Percentiles rank a stretch among this genome's conserved stretches.
phyloP scores from a whole-genome alignment of 164 flowering plant species.

The Amborella trichopoda region DNA sequence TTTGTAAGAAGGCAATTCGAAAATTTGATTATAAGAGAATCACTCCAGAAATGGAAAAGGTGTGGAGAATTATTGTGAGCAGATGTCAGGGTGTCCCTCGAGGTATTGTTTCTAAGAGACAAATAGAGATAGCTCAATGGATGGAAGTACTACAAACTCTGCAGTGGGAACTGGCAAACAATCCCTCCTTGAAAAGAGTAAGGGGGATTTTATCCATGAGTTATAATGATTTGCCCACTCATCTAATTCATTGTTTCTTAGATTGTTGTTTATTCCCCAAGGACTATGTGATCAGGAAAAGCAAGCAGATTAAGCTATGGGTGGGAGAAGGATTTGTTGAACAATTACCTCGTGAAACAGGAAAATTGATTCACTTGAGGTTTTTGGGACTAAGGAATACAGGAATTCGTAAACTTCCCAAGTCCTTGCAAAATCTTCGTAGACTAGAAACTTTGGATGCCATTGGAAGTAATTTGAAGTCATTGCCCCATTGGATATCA shows the following conservation, averaged over 20 bases:
- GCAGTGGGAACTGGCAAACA: neutral
- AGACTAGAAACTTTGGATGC: too few relatives aligned
- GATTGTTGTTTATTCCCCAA: neutral
- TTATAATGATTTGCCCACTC: neutral
- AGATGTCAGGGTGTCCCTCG: conserved; percentile 15
- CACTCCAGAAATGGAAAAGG: neutral
- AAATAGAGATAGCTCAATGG: neutral
- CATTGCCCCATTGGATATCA: too few relatives aligned
- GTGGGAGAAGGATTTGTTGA: conserved; percentile 6
- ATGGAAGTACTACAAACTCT: neutral
- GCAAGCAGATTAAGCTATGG: neutral
- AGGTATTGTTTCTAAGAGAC: neutral
- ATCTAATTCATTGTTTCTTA: neutral
- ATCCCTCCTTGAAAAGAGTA: neutral
- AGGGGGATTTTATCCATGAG: neutral
- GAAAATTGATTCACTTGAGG: conserved; percentile 18
- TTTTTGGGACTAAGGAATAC: conserved; percentile 25
- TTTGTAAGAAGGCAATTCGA: conserved; percentile 15
- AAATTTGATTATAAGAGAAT: neutral
- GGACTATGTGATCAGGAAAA: neutral
- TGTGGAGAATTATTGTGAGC: conserved; percentile 2
- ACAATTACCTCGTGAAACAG: conserved; percentile 12
- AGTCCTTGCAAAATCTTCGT: too few relatives aligned
- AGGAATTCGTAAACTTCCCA: too few relatives aligned
- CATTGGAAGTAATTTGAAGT: too few relatives aligned